These are phyloP conservation scores for Pterocarpus santalinus DNA, from an alignment of 306 rosid genomes.

Conservation along the genomic window DNA sequence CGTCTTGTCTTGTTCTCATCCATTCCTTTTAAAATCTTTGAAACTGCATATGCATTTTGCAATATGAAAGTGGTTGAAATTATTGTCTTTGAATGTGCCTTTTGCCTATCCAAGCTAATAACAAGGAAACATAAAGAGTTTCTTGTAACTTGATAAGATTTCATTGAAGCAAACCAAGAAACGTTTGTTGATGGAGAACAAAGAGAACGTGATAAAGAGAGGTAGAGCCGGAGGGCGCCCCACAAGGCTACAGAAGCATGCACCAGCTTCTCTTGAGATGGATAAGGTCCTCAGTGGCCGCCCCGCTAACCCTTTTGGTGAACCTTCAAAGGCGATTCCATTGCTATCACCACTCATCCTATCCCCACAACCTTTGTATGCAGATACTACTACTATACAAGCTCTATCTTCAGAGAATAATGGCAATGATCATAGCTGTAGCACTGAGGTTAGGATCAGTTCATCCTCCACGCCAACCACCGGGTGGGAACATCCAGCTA, in stretches of 20 bases:
- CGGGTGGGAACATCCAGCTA: constrained; percentile 76
- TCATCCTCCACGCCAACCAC: constrained; percentile 14
- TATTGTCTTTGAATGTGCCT: constrained; percentile 1
- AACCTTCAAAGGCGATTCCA: constrained; percentile 68
- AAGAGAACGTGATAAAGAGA: background rate
- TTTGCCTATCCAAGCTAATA: background rate
- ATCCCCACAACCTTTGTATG: constrained; percentile 56
- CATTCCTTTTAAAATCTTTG: constrained; percentile 24
- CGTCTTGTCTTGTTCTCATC: constrained; percentile 31
- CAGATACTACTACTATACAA: constrained; percentile 33
- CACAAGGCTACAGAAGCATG: constrained; percentile 75
- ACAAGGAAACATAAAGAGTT: background rate
- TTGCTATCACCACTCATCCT: constrained; percentile 69
- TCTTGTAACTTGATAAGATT: background rate
- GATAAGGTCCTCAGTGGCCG: constrained; percentile 39
- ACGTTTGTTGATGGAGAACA: constrained; percentile 44
- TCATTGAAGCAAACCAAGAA: background rate
- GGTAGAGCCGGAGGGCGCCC: constrained; percentile 41
- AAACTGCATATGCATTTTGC: constrained; percentile 10
- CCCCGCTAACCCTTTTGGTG: constrained; percentile 42
- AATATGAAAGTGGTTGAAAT: background rate
- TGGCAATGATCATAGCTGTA: background rate
- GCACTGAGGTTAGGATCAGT: background rate
- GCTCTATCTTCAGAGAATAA: constrained; percentile 5
- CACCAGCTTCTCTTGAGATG: constrained; percentile 70